A percentile compares a stretch with the other conserved stretches of the same genome.
Evolutionary conservation across 1,284 basidiomycete genomes (phyloP).

Genomic region (Phenoliferia sp.): DNA sequence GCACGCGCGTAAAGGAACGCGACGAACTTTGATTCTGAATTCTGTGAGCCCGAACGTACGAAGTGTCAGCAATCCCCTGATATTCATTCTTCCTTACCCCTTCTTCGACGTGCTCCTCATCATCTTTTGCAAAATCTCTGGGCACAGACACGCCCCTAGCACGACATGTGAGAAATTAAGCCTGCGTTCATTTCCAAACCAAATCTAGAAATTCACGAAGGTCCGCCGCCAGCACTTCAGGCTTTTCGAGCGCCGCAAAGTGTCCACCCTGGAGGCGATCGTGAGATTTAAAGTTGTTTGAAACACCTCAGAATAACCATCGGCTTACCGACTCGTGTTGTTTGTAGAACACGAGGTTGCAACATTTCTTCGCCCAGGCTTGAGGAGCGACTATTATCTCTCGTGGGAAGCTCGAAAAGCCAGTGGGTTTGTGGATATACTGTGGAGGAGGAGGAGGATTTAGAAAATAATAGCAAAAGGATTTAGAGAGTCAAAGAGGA

Average conservation of each 20-base stretch:
- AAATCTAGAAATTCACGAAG: slow-evolving; percentile 40
- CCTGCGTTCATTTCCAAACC: too few relatives aligned
- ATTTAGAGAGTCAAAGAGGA: not conserved
- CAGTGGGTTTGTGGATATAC: slow-evolving; percentile 41
- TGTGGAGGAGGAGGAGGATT: not conserved
- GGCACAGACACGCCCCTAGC: too few relatives aligned
- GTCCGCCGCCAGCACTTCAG: slow-evolving; percentile 40
- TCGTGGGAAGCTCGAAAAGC: slow-evolving; percentile 42
- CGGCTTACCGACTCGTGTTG: slow-evolving; percentile 40
- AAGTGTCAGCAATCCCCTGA: too few relatives aligned
- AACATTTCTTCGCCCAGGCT: slow-evolving; percentile 37
- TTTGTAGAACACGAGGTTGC: slow-evolving; percentile 40
- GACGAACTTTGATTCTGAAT: too few relatives aligned
- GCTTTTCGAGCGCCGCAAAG: slow-evolving; percentile 45
- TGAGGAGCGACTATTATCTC: slow-evolving; percentile 43
- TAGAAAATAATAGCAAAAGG: not conserved
- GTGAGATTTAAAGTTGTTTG: not conserved
- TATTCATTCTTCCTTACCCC: too few relatives aligned
- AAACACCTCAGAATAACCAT: slow-evolving; percentile 27
- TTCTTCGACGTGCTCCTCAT: too few relatives aligned
- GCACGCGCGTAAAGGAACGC: too few relatives aligned
- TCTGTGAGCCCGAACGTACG: too few relatives aligned
- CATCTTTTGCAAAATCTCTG: too few relatives aligned
- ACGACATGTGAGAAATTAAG: too few relatives aligned
- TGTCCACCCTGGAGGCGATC: slow-evolving; percentile 38